phyloP scores from a whole-genome alignment of 495 filamentous ascomycete genomes.

The Clavariopsis aquatica region DNA sequence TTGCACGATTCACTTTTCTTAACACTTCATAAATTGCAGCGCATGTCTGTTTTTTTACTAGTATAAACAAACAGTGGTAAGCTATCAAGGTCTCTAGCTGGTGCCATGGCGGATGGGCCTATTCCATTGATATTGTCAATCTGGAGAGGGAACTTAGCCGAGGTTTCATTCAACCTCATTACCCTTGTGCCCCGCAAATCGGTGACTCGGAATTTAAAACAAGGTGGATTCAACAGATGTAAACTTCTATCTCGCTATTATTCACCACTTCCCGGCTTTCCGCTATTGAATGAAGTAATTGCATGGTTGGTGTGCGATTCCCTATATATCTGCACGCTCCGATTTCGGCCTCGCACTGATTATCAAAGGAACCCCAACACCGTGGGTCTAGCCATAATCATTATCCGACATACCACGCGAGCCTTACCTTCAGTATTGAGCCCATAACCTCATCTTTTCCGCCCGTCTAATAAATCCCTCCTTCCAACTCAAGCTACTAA shows the following conservation, averaged over 20 bases:
- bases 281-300: too few relatives aligned
- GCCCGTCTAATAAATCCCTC: not conserved
- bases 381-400: not conserved
- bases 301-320: too few relatives aligned
- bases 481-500: slow-evolving; percentile 6
- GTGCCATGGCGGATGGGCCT: not conserved
- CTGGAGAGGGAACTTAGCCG: not conserved
- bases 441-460: not conserved
- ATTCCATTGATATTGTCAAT: not conserved
- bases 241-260: too few relatives aligned
- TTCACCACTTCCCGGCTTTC: too few relatives aligned
- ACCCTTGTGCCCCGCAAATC: not conserved
- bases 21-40: too few relatives aligned
- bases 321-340: slow-evolving; percentile 1
- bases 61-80: too few relatives aligned
- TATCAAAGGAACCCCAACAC: too few relatives aligned
- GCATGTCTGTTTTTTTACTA: too few relatives aligned
- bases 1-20: too few relatives aligned
- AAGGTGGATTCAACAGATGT: not conserved
- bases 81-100: not conserved
- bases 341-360: not conserved
- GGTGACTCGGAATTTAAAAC: not conserved
- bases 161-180: not conserved
- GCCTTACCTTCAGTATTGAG: too few relatives aligned
- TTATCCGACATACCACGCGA: too few relatives aligned